These are phyloP conservation scores for Amniculicola lignicola DNA, from an alignment of 495 filamentous ascomycete genomes.

Conservation along the genomic window DNA sequence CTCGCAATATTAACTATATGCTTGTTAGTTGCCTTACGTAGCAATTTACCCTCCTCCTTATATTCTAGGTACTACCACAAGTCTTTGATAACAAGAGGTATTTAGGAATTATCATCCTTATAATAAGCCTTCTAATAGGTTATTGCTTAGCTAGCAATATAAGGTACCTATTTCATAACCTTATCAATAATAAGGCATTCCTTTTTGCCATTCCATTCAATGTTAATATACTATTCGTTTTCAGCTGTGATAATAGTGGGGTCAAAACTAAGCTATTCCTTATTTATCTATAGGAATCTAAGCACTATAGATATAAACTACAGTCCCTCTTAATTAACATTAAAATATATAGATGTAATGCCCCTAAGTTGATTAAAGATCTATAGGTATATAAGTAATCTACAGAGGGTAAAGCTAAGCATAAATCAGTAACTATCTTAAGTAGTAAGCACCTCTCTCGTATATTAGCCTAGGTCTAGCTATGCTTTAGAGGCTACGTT, in stretches of 20 bases:
- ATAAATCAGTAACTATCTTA: slow-evolving; percentile 7
- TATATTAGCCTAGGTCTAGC: slow-evolving; percentile 16
- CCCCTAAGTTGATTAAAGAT: slow-evolving; percentile 50
- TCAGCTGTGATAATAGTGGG: slow-evolving; percentile 36
- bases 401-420: slow-evolving; percentile 21
- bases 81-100: slow-evolving; percentile 48
- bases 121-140: slow-evolving; percentile 49
- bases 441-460: slow-evolving; percentile 10
- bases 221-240: not conserved
- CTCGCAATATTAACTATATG: slow-evolving; percentile 43
- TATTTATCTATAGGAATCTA: slow-evolving; percentile 47
- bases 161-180: slow-evolving; percentile 41
- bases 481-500: slow-evolving; percentile 10
- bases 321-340: slow-evolving; percentile 49
- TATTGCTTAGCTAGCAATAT: slow-evolving; percentile 46
- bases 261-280: slow-evolving; percentile 49
- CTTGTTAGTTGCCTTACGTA: slow-evolving; percentile 42
- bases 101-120: slow-evolving; percentile 39
- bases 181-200: slow-evolving; percentile 18
- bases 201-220: not conserved
- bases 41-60: slow-evolving; percentile 45
- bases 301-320: slow-evolving; percentile 48
- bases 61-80: slow-evolving; percentile 49
- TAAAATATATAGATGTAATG: slow-evolving; percentile 46
- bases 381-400: slow-evolving; percentile 35